phyloP scores from a whole-genome alignment of 768 basidiomycete species.

The Mycena galericulata region DNA sequence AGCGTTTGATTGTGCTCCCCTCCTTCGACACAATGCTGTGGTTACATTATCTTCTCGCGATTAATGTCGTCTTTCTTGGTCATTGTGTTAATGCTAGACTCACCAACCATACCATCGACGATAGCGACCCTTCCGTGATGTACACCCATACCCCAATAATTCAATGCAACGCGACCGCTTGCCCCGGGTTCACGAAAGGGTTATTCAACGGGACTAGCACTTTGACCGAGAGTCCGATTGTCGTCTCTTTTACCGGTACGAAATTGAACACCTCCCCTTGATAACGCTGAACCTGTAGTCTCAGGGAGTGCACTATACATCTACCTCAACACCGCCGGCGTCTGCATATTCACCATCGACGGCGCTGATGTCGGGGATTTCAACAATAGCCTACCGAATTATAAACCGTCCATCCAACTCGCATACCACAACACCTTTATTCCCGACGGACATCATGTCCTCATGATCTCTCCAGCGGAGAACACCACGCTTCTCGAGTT shows the following conservation, averaged over 20 bases:
- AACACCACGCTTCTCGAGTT: conserved; percentile 1
- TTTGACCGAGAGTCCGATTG: neutral
- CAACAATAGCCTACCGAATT: neutral
- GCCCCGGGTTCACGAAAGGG: neutral
- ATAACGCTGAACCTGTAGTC: neutral
- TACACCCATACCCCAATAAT: neutral
- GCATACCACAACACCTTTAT: conserved; percentile 21
- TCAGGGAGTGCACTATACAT: conserved; percentile 14
- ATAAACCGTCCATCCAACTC: neutral
- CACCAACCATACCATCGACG: conserved; percentile 25
- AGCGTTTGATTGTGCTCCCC: too few relatives aligned
- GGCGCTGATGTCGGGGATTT: conserved; percentile 3
- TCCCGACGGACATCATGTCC: neutral
- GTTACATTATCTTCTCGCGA: neutral
- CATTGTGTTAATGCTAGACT: neutral
- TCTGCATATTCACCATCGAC: conserved; percentile 11
- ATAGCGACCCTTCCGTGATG: neutral
- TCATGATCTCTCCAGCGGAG: conserved; percentile 12
- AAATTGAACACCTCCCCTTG: too few relatives aligned
- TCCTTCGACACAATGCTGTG: too few relatives aligned
- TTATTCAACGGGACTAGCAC: conserved; percentile 24
- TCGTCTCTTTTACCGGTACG: conserved; percentile 25
- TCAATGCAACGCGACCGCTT: neutral
- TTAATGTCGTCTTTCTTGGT: conserved; percentile 45
- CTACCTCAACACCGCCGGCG: neutral